These are phyloP conservation scores for Leccinum subgranulosum DNA, from an alignment of 768 basidiomycete genomes.

Conservation along the genomic window DNA sequence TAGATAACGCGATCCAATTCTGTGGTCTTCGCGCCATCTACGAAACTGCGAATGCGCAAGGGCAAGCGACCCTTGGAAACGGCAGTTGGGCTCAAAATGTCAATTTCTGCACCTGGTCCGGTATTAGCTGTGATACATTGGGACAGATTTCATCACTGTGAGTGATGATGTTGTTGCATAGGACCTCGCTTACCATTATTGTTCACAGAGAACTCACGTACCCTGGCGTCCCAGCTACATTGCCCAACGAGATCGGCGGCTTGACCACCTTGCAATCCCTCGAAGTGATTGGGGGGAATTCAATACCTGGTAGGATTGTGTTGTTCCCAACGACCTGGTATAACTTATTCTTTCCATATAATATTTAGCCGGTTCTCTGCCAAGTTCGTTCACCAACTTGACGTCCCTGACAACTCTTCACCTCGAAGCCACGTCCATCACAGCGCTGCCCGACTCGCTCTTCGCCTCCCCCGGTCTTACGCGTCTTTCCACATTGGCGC, in stretches of 20 bases:
- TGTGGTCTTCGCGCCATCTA: constrained; percentile 46
- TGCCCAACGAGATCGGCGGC: constrained; percentile 41
- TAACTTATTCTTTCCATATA: neutral
- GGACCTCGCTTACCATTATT: neutral
- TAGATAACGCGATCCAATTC: constrained; percentile 42
- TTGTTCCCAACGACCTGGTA: neutral
- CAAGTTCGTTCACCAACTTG: constrained; percentile 36
- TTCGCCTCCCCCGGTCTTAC: constrained; percentile 33
- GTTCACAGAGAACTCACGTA: constrained; percentile 37
- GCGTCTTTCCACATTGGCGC: constrained; percentile 33
- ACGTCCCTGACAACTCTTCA: constrained; percentile 38
- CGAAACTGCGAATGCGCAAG: constrained; percentile 34
- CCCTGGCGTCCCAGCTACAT: constrained; percentile 44
- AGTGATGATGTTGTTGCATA: constrained; percentile 14
- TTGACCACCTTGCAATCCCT: constrained; percentile 39
- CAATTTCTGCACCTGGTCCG: constrained; percentile 46
- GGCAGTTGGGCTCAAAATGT: constrained; percentile 45
- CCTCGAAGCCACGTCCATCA: constrained; percentile 40
- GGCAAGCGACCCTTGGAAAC: constrained; percentile 38
- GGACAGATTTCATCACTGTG: constrained; percentile 42
- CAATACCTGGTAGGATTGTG: constrained; percentile 37
- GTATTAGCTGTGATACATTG: constrained; percentile 41
- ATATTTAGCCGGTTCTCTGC: constrained; percentile 42
- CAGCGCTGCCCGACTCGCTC: constrained; percentile 31
- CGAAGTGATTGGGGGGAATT: constrained; percentile 39